phyloP scores from a whole-genome alignment of 2,329 filamentous ascomycete species.

The Didymella arachidicola region DNA sequence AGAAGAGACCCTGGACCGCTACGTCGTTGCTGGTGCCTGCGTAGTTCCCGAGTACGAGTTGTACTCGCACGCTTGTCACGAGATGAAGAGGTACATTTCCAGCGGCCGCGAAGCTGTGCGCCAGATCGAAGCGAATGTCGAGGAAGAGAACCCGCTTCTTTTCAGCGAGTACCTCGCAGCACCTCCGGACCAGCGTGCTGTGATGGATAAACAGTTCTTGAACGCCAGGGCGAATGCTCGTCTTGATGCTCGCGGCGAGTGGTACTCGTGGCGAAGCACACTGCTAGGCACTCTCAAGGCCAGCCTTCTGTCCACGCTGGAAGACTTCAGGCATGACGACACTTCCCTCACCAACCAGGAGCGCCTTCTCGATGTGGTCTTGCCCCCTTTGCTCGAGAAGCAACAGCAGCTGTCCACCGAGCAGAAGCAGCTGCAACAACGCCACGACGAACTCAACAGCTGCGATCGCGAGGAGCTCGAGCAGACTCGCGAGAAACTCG shows the following conservation, averaged over 20 bases:
- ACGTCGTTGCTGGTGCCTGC: conserved; percentile 87
- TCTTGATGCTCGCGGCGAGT: conserved; percentile 90
- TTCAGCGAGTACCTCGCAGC: conserved; percentile 92
- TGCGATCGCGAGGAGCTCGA: conserved; percentile 83
- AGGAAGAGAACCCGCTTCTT: conserved; percentile 87
- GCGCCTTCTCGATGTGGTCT: conserved; percentile 68
- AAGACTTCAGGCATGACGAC: conserved; percentile 80
- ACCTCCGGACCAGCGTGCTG: conserved; percentile 77
- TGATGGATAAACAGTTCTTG: conserved; percentile 97
- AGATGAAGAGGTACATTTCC: conserved; percentile 95
- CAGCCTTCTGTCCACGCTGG: conserved; percentile 76
- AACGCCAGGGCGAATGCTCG: conserved; percentile 95
- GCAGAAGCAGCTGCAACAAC: conserved; percentile 71
- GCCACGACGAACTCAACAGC: conserved; percentile 76
- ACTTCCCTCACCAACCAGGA: conserved; percentile 72
- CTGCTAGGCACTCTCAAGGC: conserved; percentile 82
- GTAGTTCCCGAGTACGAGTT: conserved; percentile 92
- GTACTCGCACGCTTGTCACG: conserved; percentile 93
- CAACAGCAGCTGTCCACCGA: conserved; percentile 70
- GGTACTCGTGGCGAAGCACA: conserved; percentile 98
- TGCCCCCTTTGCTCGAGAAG: conserved; percentile 71
- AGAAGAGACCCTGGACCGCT: conserved; percentile 72
- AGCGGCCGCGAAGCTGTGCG: conserved; percentile 89
- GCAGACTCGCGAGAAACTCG: conserved; percentile 73
- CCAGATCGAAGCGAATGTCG: conserved; percentile 87